Conservation (phyloP, 768 basidiomycete species). For the Dioszegia crocea region DNA sequence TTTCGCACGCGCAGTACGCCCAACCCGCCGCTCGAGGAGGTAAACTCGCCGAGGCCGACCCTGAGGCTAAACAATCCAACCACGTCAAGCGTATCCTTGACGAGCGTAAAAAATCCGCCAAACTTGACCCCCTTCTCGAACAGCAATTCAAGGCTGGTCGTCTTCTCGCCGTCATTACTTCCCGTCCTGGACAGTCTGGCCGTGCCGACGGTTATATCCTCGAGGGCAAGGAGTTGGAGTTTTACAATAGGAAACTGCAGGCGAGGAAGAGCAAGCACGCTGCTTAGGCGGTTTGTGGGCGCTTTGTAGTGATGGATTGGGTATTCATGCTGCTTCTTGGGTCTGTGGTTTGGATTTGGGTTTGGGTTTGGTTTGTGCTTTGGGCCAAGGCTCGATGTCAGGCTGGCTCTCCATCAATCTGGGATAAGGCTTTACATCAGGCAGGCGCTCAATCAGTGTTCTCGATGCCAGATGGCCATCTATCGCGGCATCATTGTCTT, state of each 20-base stretch:
- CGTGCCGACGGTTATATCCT: constrained; percentile 96
- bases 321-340: neutral
- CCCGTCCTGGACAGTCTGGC: constrained; percentile 93
- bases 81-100: constrained; percentile 82
- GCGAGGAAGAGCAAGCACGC: constrained; percentile 94
- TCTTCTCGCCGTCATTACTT: constrained; percentile 86
- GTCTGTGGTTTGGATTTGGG: neutral
- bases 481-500: too few species aligned
- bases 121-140: constrained; percentile 85
- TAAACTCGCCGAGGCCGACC: constrained; percentile 58
- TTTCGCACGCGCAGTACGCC: constrained; percentile 65
- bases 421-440: too few species aligned
- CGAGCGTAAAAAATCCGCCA: constrained; percentile 89
- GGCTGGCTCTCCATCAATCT: too few species aligned
- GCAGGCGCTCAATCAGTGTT: too few species aligned
- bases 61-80: constrained; percentile 71
- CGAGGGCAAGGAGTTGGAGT: constrained; percentile 98
- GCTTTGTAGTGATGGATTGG: constrained; percentile 14
- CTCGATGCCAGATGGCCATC: too few species aligned
- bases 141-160: constrained; percentile 89
- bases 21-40: constrained; percentile 79
- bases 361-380: too few species aligned
- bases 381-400: too few species aligned
- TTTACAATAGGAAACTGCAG: constrained; percentile 90
- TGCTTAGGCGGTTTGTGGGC: constrained; percentile 27